Evolutionary conservation across 2,329 filamentous ascomycete species (phyloP).

Genomic region (Ceratocystiopsis minuta): DNA sequence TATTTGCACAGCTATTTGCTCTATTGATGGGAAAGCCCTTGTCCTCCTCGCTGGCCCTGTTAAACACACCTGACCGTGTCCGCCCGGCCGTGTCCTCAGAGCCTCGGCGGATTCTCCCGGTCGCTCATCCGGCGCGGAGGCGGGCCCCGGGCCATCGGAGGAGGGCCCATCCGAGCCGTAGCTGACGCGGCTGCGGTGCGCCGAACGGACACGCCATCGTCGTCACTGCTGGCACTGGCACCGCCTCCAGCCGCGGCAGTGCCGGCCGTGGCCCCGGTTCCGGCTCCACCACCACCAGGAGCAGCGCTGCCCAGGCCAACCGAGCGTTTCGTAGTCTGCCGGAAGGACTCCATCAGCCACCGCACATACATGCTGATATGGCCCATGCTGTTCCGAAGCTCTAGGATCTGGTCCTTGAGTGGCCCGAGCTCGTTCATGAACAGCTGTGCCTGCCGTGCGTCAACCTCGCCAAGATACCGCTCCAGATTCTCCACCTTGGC

Average conservation of each 20-base stretch:
- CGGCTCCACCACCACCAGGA: neutral
- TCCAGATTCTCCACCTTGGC: conserved; percentile 38
- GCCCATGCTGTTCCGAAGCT: conserved; percentile 37
- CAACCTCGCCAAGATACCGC: conserved; percentile 37
- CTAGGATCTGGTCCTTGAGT: conserved; percentile 43
- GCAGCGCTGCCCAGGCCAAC: conserved; percentile 1
- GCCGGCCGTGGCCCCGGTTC: neutral
- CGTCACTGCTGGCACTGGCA: neutral
- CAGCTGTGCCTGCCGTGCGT: conserved; percentile 41
- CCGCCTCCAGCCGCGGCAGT: neutral
- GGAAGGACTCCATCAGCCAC: conserved; percentile 29
- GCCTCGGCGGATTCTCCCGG: conserved; percentile 8
- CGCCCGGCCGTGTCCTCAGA: conserved; percentile 1
- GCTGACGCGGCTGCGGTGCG: neutral
- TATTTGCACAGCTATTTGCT: neutral
- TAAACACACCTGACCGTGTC: too few relatives aligned
- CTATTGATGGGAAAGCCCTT: too few relatives aligned
- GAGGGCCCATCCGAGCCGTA: neutral
- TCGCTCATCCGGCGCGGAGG: conserved; percentile 6
- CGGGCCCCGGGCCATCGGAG: neutral
- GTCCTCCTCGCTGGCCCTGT: too few relatives aligned
- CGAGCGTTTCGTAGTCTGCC: conserved; percentile 6
- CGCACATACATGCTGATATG: conserved; percentile 41
- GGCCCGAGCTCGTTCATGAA: conserved; percentile 43
- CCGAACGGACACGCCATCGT: neutral